These are phyloP conservation scores for Taiozyma sp. DNA, from an alignment of 1,139 yeast species.

Conservation along the genomic window DNA sequence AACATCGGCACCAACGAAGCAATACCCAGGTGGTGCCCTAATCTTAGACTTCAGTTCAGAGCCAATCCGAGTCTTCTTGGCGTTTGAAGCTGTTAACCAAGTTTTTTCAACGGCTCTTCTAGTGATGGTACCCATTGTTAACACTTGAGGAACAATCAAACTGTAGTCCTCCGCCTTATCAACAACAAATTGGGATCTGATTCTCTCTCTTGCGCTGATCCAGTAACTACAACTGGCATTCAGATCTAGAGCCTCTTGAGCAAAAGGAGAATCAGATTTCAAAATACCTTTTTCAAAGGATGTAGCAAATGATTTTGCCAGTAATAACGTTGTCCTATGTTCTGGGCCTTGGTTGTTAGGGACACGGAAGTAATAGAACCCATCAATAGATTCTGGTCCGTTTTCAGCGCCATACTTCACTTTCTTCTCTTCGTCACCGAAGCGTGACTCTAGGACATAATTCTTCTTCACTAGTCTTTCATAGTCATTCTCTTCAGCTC, in stretches of 20 bases:
- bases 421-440: conserved; percentile 22
- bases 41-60: conserved; percentile 89
- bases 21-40: conserved; percentile 84
- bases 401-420: conserved; percentile 9
- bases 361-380: conserved; percentile 48
- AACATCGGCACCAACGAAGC: conserved; percentile 96
- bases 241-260: conserved; percentile 70
- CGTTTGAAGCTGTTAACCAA: conserved; percentile 97
- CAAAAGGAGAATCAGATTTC: conserved; percentile 67
- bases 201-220: conserved; percentile 87
- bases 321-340: conserved; percentile 70
- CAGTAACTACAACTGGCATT: conserved; percentile 87
- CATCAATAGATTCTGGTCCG: conserved; percentile 4
- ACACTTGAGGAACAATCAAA: conserved; percentile 75
- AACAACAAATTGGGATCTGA: conserved; percentile 81
- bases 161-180: conserved; percentile 31
- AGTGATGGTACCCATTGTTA: conserved; percentile 96
- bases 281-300: conserved; percentile 73
- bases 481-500: conserved; percentile 39
- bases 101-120: conserved; percentile 96
- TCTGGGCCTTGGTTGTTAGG: conserved; percentile 88
- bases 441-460: conserved; percentile 30
- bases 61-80: conserved; percentile 80
- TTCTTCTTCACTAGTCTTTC: conserved; percentile 45
- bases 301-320: conserved; percentile 71